These are phyloP conservation scores for Waltergamsia citrina DNA, from an alignment of 2,329 filamentous ascomycete genomes.

Conservation along the genomic window DNA sequence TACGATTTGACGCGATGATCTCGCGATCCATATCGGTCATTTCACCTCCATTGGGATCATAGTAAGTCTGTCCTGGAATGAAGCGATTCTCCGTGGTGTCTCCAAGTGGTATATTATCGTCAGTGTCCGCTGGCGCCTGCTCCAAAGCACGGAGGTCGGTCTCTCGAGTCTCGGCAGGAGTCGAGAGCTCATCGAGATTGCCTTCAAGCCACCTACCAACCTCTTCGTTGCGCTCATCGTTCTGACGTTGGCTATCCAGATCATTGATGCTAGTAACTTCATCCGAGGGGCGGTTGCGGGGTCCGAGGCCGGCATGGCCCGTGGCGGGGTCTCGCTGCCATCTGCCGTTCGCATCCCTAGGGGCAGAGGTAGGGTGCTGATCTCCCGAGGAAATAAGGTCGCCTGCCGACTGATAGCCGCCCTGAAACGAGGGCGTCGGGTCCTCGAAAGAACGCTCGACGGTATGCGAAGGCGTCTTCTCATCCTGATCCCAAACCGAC, in stretches of 20 bases:
- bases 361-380: slow-evolving; percentile 10
- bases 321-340: slow-evolving; percentile 29
- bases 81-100: slow-evolving; percentile 39
- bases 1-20: slow-evolving; percentile 36
- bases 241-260: slow-evolving; percentile 26
- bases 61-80: slow-evolving; percentile 40
- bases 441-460: slow-evolving; percentile 30
- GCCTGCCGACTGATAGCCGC: slow-evolving; percentile 26
- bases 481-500: slow-evolving; percentile 43
- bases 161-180: slow-evolving; percentile 12
- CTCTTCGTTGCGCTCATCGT: slow-evolving; percentile 35
- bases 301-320: slow-evolving; percentile 37
- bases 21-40: slow-evolving; percentile 36
- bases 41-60: slow-evolving; percentile 27
- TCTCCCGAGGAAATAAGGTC: slow-evolving; percentile 22
- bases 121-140: slow-evolving; percentile 16
- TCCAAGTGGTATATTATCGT: slow-evolving; percentile 34
- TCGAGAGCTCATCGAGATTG: slow-evolving; percentile 17
- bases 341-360: slow-evolving; percentile 28
- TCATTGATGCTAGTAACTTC: slow-evolving; percentile 42
- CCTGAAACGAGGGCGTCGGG: slow-evolving; percentile 13
- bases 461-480: slow-evolving; percentile 21
- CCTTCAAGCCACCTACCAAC: slow-evolving; percentile 41
- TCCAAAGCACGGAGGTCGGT: slow-evolving; percentile 11
- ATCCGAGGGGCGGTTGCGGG: slow-evolving; percentile 28